Evolutionary conservation across 1,139 yeast genomes (phyloP).

Genomic region (Taphrina flavorubra): DNA sequence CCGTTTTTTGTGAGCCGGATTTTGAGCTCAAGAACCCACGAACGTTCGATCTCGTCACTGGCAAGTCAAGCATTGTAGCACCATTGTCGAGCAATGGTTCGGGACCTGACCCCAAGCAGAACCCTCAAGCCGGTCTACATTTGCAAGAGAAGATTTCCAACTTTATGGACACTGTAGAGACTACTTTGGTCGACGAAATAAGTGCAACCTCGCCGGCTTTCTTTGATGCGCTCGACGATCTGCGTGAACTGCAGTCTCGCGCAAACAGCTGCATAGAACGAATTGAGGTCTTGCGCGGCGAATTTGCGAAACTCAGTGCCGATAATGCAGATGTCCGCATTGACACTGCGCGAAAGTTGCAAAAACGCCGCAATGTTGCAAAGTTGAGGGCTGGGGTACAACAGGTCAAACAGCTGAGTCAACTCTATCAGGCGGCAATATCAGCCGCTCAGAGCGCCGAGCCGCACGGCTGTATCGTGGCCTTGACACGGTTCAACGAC

Average conservation of each 20-base stretch:
- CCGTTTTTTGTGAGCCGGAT: slow-evolving; percentile 66
- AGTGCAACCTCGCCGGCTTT: slow-evolving; percentile 83
- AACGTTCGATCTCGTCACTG: slow-evolving; percentile 74
- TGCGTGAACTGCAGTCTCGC: slow-evolving; percentile 65
- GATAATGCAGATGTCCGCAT: slow-evolving; percentile 63
- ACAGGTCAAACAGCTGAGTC: background rate
- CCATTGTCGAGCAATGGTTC: slow-evolving; percentile 44
- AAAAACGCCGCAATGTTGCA: slow-evolving; percentile 65
- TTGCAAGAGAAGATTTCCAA: slow-evolving; percentile 82
- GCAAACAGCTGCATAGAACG: slow-evolving; percentile 61
- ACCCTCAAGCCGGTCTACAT: slow-evolving; percentile 55
- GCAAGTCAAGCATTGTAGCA: slow-evolving; percentile 57
- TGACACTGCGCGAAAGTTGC: slow-evolving; percentile 60
- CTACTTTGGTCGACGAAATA: slow-evolving; percentile 78
- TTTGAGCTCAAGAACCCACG: slow-evolving; percentile 90
- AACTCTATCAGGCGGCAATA: background rate
- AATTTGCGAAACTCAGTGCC: slow-evolving; percentile 54
- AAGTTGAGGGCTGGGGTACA: slow-evolving; percentile 64
- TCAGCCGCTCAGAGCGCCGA: background rate
- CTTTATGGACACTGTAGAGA: slow-evolving; percentile 84
- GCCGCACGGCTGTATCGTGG: slow-evolving; percentile 1
- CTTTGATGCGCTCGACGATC: slow-evolving; percentile 80
- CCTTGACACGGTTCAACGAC: slow-evolving; percentile 1
- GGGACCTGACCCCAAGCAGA: slow-evolving; percentile 46
- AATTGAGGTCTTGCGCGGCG: slow-evolving; percentile 57